Evolutionary conservation across 139 green algal species (phyloP).

Genomic region (Tetraselmis chui): DNA sequence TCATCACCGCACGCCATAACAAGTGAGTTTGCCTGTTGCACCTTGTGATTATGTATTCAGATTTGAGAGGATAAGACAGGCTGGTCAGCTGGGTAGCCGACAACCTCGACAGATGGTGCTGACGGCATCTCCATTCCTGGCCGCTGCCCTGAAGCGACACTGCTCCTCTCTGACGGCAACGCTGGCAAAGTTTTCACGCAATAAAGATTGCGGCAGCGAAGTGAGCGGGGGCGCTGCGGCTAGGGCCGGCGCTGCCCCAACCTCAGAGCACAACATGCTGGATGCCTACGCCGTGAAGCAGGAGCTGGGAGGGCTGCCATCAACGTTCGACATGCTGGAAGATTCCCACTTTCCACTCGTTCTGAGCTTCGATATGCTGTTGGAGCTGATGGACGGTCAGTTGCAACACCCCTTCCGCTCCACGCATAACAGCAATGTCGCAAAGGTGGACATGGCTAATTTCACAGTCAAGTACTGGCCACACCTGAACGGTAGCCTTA

Average conservation of each 20-base stretch:
- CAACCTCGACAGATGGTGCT: background rate
- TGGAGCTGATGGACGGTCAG: slow-evolving; percentile 25
- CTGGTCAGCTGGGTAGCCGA: background rate
- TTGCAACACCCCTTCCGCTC: slow-evolving; percentile 15
- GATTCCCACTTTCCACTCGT: slow-evolving; percentile 26
- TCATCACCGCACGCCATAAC: background rate
- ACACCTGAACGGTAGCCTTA: slow-evolving; percentile 1
- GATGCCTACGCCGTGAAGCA: slow-evolving; percentile 7
- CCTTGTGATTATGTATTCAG: background rate
- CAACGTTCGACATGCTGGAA: background rate
- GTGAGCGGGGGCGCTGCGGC: too few relatives aligned
- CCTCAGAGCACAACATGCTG: slow-evolving; percentile 3
- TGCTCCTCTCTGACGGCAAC: background rate
- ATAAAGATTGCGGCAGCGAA: too few relatives aligned
- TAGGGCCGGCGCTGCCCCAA: background rate
- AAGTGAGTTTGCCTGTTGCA: slow-evolving; percentile 1
- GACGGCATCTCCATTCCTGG: background rate
- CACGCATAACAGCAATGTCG: background rate
- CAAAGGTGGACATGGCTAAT: slow-evolving; percentile 18
- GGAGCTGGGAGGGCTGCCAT: slow-evolving; percentile 3
- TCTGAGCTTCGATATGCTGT: slow-evolving; percentile 26
- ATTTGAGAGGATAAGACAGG: background rate
- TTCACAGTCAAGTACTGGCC: slow-evolving; percentile 24
- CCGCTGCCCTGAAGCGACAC: background rate
- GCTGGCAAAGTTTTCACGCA: background rate